phyloP scores from a whole-genome alignment of 2,329 filamentous ascomycete species.

The Fusarium redolens region DNA sequence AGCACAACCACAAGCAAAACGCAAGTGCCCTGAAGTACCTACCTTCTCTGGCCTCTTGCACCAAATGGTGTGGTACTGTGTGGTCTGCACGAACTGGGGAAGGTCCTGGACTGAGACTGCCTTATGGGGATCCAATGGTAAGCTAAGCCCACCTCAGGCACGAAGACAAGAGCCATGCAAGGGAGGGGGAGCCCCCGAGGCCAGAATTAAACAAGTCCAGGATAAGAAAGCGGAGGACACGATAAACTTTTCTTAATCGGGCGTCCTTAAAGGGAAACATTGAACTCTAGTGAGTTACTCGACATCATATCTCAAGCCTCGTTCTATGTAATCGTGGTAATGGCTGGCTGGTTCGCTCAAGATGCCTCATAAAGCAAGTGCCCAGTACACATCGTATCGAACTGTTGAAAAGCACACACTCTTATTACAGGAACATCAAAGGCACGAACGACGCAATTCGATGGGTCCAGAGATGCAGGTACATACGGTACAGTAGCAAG shows the following conservation, averaged over 20 bases:
- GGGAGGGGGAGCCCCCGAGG: conserved; percentile 9
- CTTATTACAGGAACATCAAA: conserved; percentile 8
- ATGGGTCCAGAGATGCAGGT: conserved; percentile 34
- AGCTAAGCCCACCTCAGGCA: conserved; percentile 28
- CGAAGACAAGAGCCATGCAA: conserved; percentile 29
- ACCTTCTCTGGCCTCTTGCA: not conserved
- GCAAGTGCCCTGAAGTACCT: conserved; percentile 23
- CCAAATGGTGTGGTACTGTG: conserved; percentile 20
- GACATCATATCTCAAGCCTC: conserved; percentile 16
- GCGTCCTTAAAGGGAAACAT: conserved; percentile 17
- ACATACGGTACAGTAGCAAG: conserved; percentile 14
- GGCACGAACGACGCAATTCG: conserved; percentile 13
- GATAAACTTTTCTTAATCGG: conserved; percentile 29
- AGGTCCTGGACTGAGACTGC: conserved; percentile 16
- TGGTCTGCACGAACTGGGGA: conserved; percentile 26
- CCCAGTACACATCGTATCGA: not conserved
- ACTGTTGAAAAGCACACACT: not conserved
- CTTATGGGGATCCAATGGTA: conserved; percentile 17
- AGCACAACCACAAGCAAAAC: conserved; percentile 14
- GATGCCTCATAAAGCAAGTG: conserved; percentile 11
- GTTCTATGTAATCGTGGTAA: conserved; percentile 16
- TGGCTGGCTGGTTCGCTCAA: not conserved
- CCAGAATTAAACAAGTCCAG: conserved; percentile 16
- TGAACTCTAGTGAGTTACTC: conserved; percentile 1
- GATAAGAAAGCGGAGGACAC: conserved; percentile 11